A percentile compares a stretch with the other conserved stretches of the same genome.
phyloP scores from a whole-genome alignment of 768 basidiomycete species.

The Strobilomyces echinocephalus region DNA sequence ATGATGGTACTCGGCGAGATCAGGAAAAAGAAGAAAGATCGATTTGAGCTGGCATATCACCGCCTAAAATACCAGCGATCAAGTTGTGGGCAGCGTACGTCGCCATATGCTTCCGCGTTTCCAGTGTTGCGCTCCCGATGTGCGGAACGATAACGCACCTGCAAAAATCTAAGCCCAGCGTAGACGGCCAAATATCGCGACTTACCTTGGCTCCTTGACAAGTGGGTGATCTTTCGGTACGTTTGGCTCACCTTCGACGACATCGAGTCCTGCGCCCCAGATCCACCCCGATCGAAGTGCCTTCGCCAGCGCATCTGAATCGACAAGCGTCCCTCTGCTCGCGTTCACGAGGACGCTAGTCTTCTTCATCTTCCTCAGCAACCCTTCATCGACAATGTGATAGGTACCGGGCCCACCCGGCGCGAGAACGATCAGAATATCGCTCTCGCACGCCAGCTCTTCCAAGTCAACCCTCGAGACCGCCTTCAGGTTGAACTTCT shows the following conservation, averaged over 20 bases:
- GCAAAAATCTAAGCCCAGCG: not conserved
- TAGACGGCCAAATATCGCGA: constrained; percentile 2
- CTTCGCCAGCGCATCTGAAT: constrained; percentile 80
- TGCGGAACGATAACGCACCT: constrained; percentile 86
- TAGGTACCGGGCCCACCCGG: constrained; percentile 69
- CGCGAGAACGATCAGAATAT: constrained; percentile 80
- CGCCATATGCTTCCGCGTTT: constrained; percentile 83
- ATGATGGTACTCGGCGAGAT: not conserved
- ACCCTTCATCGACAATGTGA: constrained; percentile 65
- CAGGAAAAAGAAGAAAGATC: constrained; percentile 23
- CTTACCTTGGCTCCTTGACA: constrained; percentile 68
- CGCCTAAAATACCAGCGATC: constrained; percentile 41
- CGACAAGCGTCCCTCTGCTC: constrained; percentile 80
- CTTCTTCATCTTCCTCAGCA: constrained; percentile 82
- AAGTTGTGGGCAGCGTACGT: constrained; percentile 67
- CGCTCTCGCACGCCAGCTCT: constrained; percentile 70
- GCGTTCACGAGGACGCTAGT: constrained; percentile 81
- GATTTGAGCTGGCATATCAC: constrained; percentile 54
- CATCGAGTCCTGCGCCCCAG: constrained; percentile 91
- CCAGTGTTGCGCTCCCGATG: constrained; percentile 83
- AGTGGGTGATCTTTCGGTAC: constrained; percentile 72
- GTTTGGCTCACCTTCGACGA: constrained; percentile 88
- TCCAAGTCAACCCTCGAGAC: constrained; percentile 59
- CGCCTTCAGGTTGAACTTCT: constrained; percentile 29
- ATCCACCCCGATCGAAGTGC: constrained; percentile 77